A percentile compares a stretch with the other conserved stretches of the same genome.
Evolutionary conservation across 345 rosid species (phyloP).

Genomic region (Dipteronia sinensis): DNA sequence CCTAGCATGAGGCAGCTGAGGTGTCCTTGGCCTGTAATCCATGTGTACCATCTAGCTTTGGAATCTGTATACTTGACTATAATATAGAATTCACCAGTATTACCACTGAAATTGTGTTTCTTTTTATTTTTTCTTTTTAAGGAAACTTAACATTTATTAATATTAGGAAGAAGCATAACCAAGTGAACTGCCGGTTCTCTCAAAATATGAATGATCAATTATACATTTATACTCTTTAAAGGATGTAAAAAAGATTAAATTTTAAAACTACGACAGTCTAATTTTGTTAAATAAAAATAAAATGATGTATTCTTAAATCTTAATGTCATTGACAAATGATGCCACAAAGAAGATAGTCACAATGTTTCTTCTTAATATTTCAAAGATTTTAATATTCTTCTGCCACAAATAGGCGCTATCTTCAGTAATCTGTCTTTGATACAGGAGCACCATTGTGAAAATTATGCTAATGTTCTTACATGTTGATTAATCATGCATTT

Average conservation of each 20-base stretch:
- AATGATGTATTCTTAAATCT: too few relatives aligned
- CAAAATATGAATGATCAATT: too few relatives aligned
- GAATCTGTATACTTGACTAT: not conserved
- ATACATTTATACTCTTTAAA: not conserved
- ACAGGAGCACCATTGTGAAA: not conserved
- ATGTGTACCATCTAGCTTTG: conserved; percentile 7
- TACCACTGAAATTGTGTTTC: not conserved
- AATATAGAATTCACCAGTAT: not conserved
- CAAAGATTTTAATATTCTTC: not conserved
- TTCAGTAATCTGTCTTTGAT: not conserved
- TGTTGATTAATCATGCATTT: not conserved
- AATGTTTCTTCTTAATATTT: not conserved
- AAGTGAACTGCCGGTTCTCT: not conserved
- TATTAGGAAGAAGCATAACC: not conserved
- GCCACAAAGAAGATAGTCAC: not conserved
- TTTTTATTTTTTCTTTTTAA: not conserved
- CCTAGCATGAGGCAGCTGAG: not conserved
- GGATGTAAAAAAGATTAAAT: too few relatives aligned
- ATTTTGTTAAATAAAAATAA: too few relatives aligned
- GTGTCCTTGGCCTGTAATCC: conserved; percentile 6
- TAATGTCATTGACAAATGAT: not conserved
- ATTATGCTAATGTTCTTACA: not conserved
- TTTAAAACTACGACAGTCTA: too few relatives aligned
- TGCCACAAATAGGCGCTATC: not conserved
- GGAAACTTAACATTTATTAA: not conserved